Evolutionary conservation across 2,329 filamentous ascomycete genomes (phyloP), one percentile per base, ranked within the genome.

Genomic region (Cordyceps pruinosa): DNA sequence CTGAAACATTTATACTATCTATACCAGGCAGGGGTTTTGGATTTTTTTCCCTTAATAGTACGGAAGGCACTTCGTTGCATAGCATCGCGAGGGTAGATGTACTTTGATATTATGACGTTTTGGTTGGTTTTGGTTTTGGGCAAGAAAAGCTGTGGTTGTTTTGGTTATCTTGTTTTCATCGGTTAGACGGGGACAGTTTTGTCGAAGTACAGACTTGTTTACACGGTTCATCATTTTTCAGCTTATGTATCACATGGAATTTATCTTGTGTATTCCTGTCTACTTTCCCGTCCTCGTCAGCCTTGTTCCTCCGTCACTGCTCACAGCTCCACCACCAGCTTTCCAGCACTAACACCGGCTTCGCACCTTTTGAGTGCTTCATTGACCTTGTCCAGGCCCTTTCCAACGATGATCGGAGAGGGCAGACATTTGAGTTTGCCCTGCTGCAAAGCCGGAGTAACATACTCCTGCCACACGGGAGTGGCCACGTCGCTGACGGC

Each of bases 281-380:
- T n/a, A 37, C 4, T 3, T 19, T n/a, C 35, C 15, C 17, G 15
- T n/a, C n/a, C 1, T 3, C 4, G 17, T 17, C 7, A n/a, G 4
- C 5, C 6, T n/a, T 15, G n/a, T 13, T n/a, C 12, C 12, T n/a
- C 35, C 15, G n/a, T 37, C 35, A 15, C 35, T 17, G 13, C 17
- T 54, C 39, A 57, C 25, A 66, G 59, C 53, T 61, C 60, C 15
- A 66, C 64, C 4, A 68, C 66, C 21, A 68, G 32, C 56, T 69
- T 69, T 4, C 55, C 60, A 5, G 60, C 66, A 26, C 63, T 65
- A 3, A 67, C 66, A 9, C 66, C 66, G 19, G 61, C 60, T 51
- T 60, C 61, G 15, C 57, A 61, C 17, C 54, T 51, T 15, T 65
- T 59, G 30, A 67, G 52, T 0, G 61, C 66, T 26, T 58, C 49